Conservation (phyloP, 2,329 filamentous ascomycete genomes). For the Trichoderma sp. region DNA sequence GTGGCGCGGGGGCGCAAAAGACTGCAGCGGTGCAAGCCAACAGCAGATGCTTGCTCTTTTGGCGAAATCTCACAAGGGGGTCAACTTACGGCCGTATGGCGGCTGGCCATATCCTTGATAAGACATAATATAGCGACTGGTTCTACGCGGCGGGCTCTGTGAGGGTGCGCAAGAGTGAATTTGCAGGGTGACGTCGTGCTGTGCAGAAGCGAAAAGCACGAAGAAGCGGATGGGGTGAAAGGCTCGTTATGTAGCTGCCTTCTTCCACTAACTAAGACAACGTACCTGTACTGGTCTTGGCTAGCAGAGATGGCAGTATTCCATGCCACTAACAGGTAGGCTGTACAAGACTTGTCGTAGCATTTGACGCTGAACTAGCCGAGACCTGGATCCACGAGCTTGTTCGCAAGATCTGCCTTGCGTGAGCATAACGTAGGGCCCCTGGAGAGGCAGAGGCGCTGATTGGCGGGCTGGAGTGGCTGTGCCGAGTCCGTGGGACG, state of each 20-base stretch:
- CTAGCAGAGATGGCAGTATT: not conserved
- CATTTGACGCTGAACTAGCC: not conserved
- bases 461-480: conserved; percentile 17
- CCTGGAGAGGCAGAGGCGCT: not conserved
- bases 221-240: not conserved
- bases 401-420: conserved; percentile 23
- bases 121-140: conserved; percentile 36
- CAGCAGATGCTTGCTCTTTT: not conserved
- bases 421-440: conserved; percentile 9
- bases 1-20: not conserved
- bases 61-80: not conserved
- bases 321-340: not conserved
- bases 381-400: not conserved
- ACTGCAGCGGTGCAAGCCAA: not conserved
- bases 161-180: not conserved
- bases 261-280: not conserved
- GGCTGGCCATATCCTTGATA: conserved; percentile 37
- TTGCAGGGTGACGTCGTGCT: not conserved
- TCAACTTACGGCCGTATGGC: conserved; percentile 41
- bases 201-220: not conserved
- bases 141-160: not conserved
- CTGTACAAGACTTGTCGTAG: not conserved
- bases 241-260: conserved; percentile 11
- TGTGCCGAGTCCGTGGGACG: conserved; percentile 11
- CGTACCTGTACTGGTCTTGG: not conserved